Base-by-base conservation (phyloP, 345 rosid genomes). In the Raphanus sativus region DNA sequence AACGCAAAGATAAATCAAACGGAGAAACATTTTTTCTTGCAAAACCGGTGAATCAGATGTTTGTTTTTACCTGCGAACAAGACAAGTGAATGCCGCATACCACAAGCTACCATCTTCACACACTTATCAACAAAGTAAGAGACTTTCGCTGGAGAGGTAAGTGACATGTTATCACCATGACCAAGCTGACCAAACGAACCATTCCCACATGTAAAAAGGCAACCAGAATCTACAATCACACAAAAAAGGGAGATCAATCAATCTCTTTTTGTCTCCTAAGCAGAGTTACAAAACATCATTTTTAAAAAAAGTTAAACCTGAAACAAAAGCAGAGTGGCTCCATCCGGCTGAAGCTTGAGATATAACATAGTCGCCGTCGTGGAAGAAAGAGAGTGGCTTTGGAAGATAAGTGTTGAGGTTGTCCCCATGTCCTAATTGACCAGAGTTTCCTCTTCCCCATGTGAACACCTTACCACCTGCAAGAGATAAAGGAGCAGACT, bases 111-210 rank as follows among this genome's bases (percentile, higher is more conserved):
- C 82, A 86, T 89, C 69, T 79, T 73, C 75, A 90, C 97, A 72
- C 70, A 81, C 55, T 80, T 85, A 45, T 83, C 32, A 16, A 15
- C 75, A 81, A 94, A 91, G 81, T 71, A 90, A 7, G 85, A 77
- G 74, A 92, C 92, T 85, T 86, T 77, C 69, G 82, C 71, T 45
- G 96, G 97, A 85, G 69, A 62, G 83, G 62, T 72, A 69, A 71
- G 75, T 17, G 94, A 85, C 55, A 55, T 55, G 55, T 81, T 84
- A 78, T 92, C 95, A 16, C 96, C 96, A 81, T 87, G 96, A 75
- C 98, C 98, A 55, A 94, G 97, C 87, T 94, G 98, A 71, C 98
- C 98, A 81, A 94, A 94, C 0, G 92, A 83, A 8, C 95, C 97
- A 87, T 88, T 92, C 50, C 98, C 98, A 56, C 98, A 90, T 50